Base-by-base conservation (phyloP, 108 stramenopile genomes). In the Cyclotella sp. region DNA sequence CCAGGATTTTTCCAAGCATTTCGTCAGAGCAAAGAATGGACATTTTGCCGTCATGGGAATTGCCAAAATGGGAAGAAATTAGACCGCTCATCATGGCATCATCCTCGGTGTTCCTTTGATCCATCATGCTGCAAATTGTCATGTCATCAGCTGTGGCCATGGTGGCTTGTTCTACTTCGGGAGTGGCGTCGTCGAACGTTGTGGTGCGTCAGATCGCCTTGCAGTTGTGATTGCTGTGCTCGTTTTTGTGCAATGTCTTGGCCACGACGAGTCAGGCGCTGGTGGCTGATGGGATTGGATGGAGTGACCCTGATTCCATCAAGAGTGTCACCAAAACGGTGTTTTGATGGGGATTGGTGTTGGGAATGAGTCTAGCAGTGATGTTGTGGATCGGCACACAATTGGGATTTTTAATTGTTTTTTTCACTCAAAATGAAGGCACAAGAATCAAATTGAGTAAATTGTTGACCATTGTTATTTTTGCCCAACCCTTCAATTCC, bases 201-300 rank as follows among this genome's bases (percentile, higher is more conserved):
- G 88, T 88, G 15, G 94, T 91, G 26, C 94, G 93, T 89, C 94
- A 95, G 72, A 91, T 95, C 67, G 91, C 89, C 11, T 79, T 95
- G 49, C 94, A 95, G 61, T 70, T 95, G 7, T 95, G 94, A 91
- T 66, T 95, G 15, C 54, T 95, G 43, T 95, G 94, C 71, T 90
- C 89, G 16, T 95, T 92, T 63, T 77, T 90, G 60, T 88, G 89
- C 52, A 91, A 95, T 80, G 91, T 91, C 8, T 62, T 95, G 51
- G 94, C 91, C 16, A 91, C 92, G 14, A 91, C 94, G 18, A 87
- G 89, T 51, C 91, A 93, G 54, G 94, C 87, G 18, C 66, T 95
- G 66, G 90, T 95, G 21, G 94, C 94, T 0, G 92, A 93, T 82
- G 94, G 89, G 10, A 75, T 92, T 16, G 93, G 93, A 18, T 51